Evolutionary conservation across 2,329 filamentous ascomycete species (phyloP).

Genomic region (Domatiomyces globalis): DNA sequence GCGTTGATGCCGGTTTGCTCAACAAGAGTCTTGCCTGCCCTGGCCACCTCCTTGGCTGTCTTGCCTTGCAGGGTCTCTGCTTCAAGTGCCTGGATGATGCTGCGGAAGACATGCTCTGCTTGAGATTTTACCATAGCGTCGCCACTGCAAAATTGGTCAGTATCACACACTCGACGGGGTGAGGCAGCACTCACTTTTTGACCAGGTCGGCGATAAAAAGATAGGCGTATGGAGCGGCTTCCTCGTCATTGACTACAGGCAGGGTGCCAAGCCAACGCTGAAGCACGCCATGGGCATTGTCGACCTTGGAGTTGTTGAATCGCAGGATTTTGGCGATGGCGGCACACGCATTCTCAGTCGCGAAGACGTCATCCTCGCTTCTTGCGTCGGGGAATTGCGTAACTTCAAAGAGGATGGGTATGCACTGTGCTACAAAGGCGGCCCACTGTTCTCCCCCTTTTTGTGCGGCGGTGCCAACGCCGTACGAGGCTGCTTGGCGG

Average conservation of each 20-base stretch:
- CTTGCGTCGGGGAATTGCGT: constrained; percentile 68
- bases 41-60: constrained; percentile 62
- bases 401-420: constrained; percentile 73
- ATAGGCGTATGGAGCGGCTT: constrained; percentile 92
- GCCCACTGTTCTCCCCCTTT: constrained; percentile 79
- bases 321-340: constrained; percentile 95
- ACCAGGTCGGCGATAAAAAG: constrained; percentile 83
- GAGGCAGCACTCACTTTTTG: constrained; percentile 63
- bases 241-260: constrained; percentile 87
- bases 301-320: constrained; percentile 66
- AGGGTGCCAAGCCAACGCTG: constrained; percentile 82
- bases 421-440: constrained; percentile 65
- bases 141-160: constrained; percentile 44
- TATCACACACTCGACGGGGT: no score
- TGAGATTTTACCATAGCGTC: constrained; percentile 59
- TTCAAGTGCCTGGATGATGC: constrained; percentile 77
- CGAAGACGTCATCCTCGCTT: constrained; percentile 86
- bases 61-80: constrained; percentile 79
- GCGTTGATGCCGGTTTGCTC: constrained; percentile 60
- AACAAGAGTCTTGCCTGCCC: constrained; percentile 64
- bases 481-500: constrained; percentile 88
- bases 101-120: constrained; percentile 71
- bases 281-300: constrained; percentile 60
- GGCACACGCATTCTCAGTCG: constrained; percentile 92
- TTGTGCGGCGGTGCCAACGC: constrained; percentile 87